These are phyloP conservation scores for Chlorella sp. DNA, from an alignment of 139 green algal species.

Conservation along the genomic window DNA sequence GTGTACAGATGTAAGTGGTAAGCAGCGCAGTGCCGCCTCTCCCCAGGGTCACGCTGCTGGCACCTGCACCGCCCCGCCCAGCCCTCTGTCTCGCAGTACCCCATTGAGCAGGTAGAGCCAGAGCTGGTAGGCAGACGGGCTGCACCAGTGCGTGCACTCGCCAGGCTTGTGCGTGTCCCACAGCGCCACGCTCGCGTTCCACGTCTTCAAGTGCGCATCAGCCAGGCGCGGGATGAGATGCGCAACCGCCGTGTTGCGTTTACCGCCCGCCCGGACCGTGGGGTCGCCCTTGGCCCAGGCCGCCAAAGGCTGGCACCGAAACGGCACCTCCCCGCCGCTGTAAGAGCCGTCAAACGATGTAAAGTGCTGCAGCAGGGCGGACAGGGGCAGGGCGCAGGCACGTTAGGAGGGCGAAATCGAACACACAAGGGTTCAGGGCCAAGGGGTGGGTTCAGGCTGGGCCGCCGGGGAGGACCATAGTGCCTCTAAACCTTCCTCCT, in stretches of 20 bases:
- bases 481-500: too few relatives aligned
- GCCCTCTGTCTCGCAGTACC: background rate
- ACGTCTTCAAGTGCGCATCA: background rate
- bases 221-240: background rate
- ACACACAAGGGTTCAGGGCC: background rate
- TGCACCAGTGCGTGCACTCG: background rate
- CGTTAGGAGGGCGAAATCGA: background rate
- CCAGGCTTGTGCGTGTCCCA: background rate
- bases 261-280: background rate
- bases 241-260: background rate
- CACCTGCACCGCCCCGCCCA: background rate
- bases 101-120: background rate
- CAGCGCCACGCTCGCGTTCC: background rate
- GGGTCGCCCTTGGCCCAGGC: background rate
- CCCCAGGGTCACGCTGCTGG: too few relatives aligned
- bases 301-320: background rate
- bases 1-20: too few relatives aligned
- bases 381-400: too few relatives aligned
- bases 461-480: too few relatives aligned
- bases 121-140: background rate
- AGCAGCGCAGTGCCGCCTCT: too few relatives aligned
- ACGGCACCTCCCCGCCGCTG: slow-evolving; percentile 12
- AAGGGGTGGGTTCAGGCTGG: background rate
- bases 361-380: slow-evolving; percentile 17
- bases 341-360: background rate